Conservation (phyloP, 257 asterid genomes). For the Solanum paucissectum region DNA sequence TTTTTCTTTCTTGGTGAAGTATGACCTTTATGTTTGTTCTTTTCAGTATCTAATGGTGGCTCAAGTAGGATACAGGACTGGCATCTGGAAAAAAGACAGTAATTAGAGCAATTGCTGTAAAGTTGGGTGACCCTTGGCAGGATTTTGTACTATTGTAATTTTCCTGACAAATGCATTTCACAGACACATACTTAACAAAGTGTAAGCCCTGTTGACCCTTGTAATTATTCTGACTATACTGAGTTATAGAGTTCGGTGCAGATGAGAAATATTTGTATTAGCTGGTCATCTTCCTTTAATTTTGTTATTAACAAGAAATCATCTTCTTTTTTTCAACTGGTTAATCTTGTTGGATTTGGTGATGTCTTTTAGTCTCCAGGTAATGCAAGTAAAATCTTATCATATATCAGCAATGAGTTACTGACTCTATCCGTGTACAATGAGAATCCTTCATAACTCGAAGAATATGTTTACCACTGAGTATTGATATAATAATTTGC, state of each 20-base stretch:
- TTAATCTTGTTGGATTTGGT: neutral
- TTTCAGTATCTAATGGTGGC: constrained; percentile 7
- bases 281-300: neutral
- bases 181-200: constrained; percentile 19
- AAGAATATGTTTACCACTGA: neutral
- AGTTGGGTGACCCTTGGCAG: constrained; percentile 25
- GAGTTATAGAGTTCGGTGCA: neutral
- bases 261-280: neutral
- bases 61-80: constrained; percentile 5
- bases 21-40: neutral
- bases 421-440: neutral
- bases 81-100: neutral
- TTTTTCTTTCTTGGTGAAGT: neutral
- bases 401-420: neutral
- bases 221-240: neutral
- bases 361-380: neutral
- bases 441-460: neutral
- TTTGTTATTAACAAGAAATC: neutral
- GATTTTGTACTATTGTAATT: constrained; percentile 28
- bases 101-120: constrained; percentile 7
- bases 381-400: neutral
- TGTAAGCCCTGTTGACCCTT: constrained; percentile 24
- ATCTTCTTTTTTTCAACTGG: neutral
- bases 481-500: neutral
- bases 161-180: constrained; percentile 31